Evolutionary conservation across 2,329 filamentous ascomycete genomes (phyloP).

Genomic region (Coniochaeta sp.): DNA sequence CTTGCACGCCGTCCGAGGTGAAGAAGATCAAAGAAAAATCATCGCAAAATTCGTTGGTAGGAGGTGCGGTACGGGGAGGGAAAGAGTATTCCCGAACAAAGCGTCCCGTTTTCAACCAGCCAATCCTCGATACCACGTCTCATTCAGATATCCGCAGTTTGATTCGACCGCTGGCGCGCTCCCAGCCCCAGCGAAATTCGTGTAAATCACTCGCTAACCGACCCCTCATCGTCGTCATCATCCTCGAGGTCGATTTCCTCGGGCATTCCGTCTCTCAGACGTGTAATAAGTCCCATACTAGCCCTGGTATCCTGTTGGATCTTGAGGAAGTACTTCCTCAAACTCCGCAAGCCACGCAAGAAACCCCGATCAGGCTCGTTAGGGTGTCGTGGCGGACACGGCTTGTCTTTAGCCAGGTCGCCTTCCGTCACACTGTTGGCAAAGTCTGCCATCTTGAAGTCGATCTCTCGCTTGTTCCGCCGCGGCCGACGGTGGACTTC

Average conservation of each 20-base stretch:
- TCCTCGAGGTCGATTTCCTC: slow-evolving; percentile 5
- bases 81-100: no score
- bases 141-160: neutral
- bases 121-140: no score
- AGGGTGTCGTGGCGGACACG: slow-evolving; percentile 76
- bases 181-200: neutral
- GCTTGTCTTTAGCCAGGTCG: slow-evolving; percentile 50
- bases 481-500: slow-evolving; percentile 35
- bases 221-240: slow-evolving; percentile 15
- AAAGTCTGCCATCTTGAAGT: slow-evolving; percentile 97
- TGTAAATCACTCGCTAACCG: slow-evolving; percentile 21
- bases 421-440: slow-evolving; percentile 93
- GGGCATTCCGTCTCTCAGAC: slow-evolving; percentile 7
- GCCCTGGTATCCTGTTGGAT: slow-evolving; percentile 71
- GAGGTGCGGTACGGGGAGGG: no score
- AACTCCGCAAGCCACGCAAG: slow-evolving; percentile 69
- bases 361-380: slow-evolving; percentile 82
- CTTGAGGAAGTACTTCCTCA: slow-evolving; percentile 76
- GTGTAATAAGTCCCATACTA: slow-evolving; percentile 36
- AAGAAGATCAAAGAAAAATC: neutral
- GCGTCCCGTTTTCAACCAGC: no score
- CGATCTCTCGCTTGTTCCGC: slow-evolving; percentile 56
- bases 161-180: neutral
- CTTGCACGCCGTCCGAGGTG: neutral
- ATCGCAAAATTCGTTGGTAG: neutral